These are phyloP conservation scores for Cylindrotheca closterium DNA, from an alignment of 108 stramenopile species.

Conservation along the genomic window DNA sequence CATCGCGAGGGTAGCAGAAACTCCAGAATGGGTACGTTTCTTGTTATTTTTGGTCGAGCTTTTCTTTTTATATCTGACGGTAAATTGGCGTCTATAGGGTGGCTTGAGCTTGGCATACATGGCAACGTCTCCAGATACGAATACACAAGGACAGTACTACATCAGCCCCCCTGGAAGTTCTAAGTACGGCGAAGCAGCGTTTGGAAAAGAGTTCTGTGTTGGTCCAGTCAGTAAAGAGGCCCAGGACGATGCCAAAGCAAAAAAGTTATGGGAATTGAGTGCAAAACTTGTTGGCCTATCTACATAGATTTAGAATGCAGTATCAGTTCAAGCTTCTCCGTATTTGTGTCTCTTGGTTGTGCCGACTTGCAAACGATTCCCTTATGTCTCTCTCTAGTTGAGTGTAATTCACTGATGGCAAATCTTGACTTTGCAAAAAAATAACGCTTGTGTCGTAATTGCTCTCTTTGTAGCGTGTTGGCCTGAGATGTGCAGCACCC, in stretches of 20 bases:
- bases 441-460: slow-evolving; percentile 69
- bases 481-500: slow-evolving; percentile 73
- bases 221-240: slow-evolving; percentile 69
- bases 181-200: slow-evolving; percentile 80
- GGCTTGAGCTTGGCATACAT: slow-evolving; percentile 82
- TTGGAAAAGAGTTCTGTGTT: slow-evolving; percentile 64
- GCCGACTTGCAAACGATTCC: slow-evolving; percentile 57
- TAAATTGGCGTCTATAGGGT: slow-evolving; percentile 21
- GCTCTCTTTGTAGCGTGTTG: slow-evolving; percentile 70
- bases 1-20: slow-evolving; percentile 22
- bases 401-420: slow-evolving; percentile 11
- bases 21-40: slow-evolving; percentile 18
- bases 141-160: slow-evolving; percentile 57
- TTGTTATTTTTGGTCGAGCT: no score
- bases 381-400: slow-evolving; percentile 45
- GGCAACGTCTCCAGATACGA: slow-evolving; percentile 36
- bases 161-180: slow-evolving; percentile 61
- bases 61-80: slow-evolving; percentile 63
- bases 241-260: slow-evolving; percentile 67
- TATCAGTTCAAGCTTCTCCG: slow-evolving; percentile 6
- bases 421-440: slow-evolving; percentile 44
- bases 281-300: slow-evolving; percentile 61
- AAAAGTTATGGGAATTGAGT: slow-evolving; percentile 68
- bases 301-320: slow-evolving; percentile 1
- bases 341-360: slow-evolving; percentile 39